Evolutionary conservation across 2,329 filamentous ascomycete genomes (phyloP), one percentile per base, ranked within the genome.

Genomic region (Sphaceloma murrayae): DNA sequence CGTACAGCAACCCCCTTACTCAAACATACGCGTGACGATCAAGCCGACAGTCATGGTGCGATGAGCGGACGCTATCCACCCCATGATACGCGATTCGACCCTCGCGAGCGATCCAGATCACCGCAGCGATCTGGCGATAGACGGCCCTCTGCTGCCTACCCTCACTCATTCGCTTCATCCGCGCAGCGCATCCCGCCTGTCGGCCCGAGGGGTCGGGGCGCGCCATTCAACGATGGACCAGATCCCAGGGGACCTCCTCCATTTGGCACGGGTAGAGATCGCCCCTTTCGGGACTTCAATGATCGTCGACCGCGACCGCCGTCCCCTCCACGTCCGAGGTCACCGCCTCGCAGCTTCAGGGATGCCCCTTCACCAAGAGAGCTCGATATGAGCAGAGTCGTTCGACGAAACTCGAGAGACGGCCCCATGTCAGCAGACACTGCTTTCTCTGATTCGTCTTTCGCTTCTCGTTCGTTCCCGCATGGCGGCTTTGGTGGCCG

Each of bases 391-490:
- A 77, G 80, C 47, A 73, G 82, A 47, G 75, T 78, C 13, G 70
- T n/a, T n/a, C n/a, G 82, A 44, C 71, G 82, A 34, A 78, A 74
- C 11, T 85, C 82, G 6, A 72, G 83, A 54, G 83, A 88, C 54
- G 82, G 82, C 0, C 81, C 82, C 8, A 73, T 78, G 16, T 83
- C 81, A 1, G 80, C 79, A 13, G 79, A 79, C 3, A 85, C 82
- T 2, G 77, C 77, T 7, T 78, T 77, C 16, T 83, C 82, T 0
- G 82, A 87, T 49, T 69, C 74, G 1, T 79, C 80, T 46, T 72
- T 69, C 13, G 61, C 68, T 6, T 67, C 68, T 7, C 69, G 72
- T 6, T 70, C 72, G 45, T 64, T 66, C 47, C 61, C 64, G 14
- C 74, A 78, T 14, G 71, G 73, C 21, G 73, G 73, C 4, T 74